Percentiles rank a stretch among this genome's conserved stretches.
These are phyloP conservation scores for Cercophora sp. DNA, from an alignment of 495 filamentous ascomycete genomes.

Conservation along the genomic window DNA sequence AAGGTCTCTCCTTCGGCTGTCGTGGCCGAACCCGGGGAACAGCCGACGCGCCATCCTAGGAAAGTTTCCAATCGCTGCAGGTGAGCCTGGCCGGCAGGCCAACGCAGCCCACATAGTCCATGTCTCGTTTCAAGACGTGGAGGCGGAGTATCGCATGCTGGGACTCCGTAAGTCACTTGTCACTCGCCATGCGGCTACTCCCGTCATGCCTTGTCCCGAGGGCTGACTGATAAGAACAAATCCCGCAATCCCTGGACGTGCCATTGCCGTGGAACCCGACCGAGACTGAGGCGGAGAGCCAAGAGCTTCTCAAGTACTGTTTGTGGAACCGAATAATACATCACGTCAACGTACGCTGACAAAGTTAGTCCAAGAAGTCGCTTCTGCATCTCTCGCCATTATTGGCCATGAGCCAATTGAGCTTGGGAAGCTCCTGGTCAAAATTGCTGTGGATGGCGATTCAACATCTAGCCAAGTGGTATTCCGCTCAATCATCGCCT, in stretches of 20 bases:
- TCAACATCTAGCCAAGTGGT: conserved; percentile 21
- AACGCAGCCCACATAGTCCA: no score
- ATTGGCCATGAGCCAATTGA: conserved; percentile 17
- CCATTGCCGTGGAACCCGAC: neutral
- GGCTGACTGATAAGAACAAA: neutral
- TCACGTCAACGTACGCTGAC: neutral
- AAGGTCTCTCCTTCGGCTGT: no score
- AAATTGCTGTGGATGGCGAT: conserved; percentile 16
- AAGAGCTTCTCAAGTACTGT: no score
- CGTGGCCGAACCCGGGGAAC: no score
- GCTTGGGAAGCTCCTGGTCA: conserved; percentile 24
- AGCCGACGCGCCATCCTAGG: no score
- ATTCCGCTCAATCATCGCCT: conserved; percentile 25
- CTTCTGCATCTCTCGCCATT: conserved; percentile 23
- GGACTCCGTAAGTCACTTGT: no score
- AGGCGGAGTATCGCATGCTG: neutral
- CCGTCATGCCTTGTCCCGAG: no score
- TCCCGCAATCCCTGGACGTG: neutral
- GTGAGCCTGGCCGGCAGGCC: no score
- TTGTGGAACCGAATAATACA: neutral
- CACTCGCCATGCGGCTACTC: no score
- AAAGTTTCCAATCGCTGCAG: no score
- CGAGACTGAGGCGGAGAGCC: no score
- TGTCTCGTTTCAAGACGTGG: neutral
- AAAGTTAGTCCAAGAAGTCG: neutral